Percentiles rank a stretch among this genome's conserved stretches.
Evolutionary conservation across 2,329 filamentous ascomycete genomes (phyloP).

Genomic region (Chrysoporthe deuterocubensis): DNA sequence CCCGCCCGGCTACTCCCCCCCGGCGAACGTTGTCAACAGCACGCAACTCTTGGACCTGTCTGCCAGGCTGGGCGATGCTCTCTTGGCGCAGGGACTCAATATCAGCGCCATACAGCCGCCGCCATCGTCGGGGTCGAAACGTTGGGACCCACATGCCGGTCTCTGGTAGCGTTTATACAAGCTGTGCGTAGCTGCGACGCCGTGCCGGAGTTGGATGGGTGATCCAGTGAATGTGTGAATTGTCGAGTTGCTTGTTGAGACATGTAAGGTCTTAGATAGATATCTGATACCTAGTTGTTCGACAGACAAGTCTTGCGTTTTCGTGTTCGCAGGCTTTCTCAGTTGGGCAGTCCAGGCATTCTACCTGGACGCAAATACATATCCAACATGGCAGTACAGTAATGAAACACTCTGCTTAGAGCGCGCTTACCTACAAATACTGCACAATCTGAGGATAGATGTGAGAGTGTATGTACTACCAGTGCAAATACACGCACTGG

Average conservation of each 20-base stretch:
- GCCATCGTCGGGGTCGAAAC: background rate
- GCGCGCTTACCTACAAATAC: no score
- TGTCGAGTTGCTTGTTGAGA: no score
- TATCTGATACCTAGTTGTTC: background rate
- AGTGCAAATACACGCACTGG: no score
- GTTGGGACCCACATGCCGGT: conserved; percentile 5
- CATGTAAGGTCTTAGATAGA: no score
- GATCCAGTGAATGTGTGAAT: no score
- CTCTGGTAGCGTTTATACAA: background rate
- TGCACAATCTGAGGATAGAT: no score
- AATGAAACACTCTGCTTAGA: no score
- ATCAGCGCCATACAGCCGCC: conserved; percentile 15
- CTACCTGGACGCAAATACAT: no score
- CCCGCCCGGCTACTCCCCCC: conserved; percentile 17
- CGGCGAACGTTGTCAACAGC: conserved; percentile 8
- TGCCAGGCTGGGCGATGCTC: conserved; percentile 12
- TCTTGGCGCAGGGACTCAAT: conserved; percentile 15
- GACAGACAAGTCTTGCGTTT: background rate
- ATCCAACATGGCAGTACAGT: no score
- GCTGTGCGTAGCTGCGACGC: background rate
- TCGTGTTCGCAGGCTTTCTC: background rate
- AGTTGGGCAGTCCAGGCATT: no score
- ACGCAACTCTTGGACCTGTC: conserved; percentile 17
- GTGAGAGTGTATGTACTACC: no score
- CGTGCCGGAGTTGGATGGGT: no score